A percentile compares a stretch with the other conserved stretches of the same genome.
Conservation (phyloP, 345 rosid species). For the Excoecaria cochinchinensis region DNA sequence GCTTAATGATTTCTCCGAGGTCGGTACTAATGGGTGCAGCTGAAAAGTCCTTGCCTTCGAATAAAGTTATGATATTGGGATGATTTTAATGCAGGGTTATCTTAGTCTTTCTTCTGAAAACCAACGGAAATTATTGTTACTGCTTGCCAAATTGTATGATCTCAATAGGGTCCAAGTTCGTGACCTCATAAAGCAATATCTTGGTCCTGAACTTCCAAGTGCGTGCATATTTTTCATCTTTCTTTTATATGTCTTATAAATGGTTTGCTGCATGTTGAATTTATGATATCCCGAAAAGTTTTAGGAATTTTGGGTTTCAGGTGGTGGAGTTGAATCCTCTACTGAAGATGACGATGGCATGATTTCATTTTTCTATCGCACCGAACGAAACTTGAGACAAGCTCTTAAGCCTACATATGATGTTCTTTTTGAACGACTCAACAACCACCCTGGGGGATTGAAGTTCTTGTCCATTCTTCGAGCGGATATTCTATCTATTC, state of each 20-base stretch:
- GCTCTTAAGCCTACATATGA: slow-evolving; percentile 78
- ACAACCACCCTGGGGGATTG: slow-evolving; percentile 84
- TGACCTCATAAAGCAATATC: slow-evolving; percentile 81
- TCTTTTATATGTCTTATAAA: neutral
- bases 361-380: slow-evolving; percentile 67
- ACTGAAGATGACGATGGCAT: slow-evolving; percentile 41
- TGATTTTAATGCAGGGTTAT: slow-evolving; percentile 58
- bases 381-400: slow-evolving; percentile 78
- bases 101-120: slow-evolving; percentile 55
- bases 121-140: slow-evolving; percentile 53
- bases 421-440: slow-evolving; percentile 77
- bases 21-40: slow-evolving; percentile 11
- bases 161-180: slow-evolving; percentile 63
- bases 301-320: slow-evolving; percentile 31
- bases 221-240: neutral
- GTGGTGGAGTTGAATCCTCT: slow-evolving; percentile 35
- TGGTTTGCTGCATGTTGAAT: neutral
- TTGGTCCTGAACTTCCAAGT: slow-evolving; percentile 62
- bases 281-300: slow-evolving; percentile 3
- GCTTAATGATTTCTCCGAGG: slow-evolving; percentile 79
- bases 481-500: slow-evolving; percentile 71
- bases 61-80: neutral
- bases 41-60: neutral
- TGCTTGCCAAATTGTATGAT: slow-evolving; percentile 80
- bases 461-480: slow-evolving; percentile 70